A percentile compares a stretch with the other conserved stretches of the same genome.
Conservation (phyloP, 805 yeast genomes). For the Hanseniaspora pseudoguilliermondii region DNA sequence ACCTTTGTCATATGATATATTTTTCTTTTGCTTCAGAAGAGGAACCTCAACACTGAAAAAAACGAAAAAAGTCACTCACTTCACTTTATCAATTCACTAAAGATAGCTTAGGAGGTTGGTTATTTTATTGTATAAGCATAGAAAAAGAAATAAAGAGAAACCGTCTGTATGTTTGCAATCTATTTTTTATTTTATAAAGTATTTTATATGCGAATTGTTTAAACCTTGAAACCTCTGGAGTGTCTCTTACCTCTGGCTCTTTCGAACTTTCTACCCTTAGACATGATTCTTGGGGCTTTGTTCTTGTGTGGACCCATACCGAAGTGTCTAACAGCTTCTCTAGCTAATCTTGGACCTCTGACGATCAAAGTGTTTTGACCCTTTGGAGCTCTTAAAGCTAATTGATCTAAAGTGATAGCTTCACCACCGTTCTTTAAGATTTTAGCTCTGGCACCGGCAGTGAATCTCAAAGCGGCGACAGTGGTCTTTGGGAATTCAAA, state of each 20-base stretch:
- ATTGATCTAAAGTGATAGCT: slow-evolving; percentile 97
- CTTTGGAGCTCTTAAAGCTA: slow-evolving; percentile 98
- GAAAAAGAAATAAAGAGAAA: background rate
- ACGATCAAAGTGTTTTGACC: slow-evolving; percentile 96
- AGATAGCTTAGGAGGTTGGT: background rate
- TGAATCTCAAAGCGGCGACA: slow-evolving; percentile 98
- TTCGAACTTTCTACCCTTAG: slow-evolving; percentile 99
- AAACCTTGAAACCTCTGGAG: slow-evolving; percentile 99
- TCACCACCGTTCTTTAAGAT: slow-evolving; percentile 99
- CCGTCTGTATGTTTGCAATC: background rate
- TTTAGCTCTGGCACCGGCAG: slow-evolving; percentile 97
- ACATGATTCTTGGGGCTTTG: slow-evolving; percentile 97
- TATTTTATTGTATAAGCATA: background rate
- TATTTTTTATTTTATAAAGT: background rate
- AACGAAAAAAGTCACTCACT: background rate
- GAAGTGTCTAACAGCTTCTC: slow-evolving; percentile 99
- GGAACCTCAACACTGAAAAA: background rate
- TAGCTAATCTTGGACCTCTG: slow-evolving; percentile 97
- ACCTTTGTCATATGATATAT: background rate
- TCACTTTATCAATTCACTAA: background rate
- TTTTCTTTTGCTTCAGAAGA: background rate
- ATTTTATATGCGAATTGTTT: slow-evolving; percentile 30
- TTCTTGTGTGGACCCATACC: slow-evolving; percentile 99
- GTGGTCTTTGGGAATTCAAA: slow-evolving; percentile 91
- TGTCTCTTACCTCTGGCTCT: slow-evolving; percentile 99